Evolutionary conservation across 2,329 filamentous ascomycete genomes (phyloP).

Genomic region (Aspergillus eucalypticola): DNA sequence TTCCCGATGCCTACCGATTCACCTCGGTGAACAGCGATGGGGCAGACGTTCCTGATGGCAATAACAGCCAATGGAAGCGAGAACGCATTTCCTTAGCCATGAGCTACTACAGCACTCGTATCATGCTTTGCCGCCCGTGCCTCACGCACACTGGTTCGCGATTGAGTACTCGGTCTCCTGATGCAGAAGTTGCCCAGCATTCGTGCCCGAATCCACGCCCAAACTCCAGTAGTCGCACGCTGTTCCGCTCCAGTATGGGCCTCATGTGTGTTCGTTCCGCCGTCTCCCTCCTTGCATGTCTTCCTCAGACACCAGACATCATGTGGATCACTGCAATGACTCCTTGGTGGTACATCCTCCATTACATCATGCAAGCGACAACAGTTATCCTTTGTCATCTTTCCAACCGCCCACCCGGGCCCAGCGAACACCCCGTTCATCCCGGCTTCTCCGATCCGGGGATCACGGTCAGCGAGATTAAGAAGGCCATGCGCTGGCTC

Average conservation of each 20-base stretch:
- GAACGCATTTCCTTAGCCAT: conserved; percentile 42
- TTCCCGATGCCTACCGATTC: conserved; percentile 38
- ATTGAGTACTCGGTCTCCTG: background rate
- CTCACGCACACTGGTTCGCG: conserved; percentile 36
- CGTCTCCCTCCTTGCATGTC: conserved; percentile 36
- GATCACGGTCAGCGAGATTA: background rate
- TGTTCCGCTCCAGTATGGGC: conserved; percentile 29
- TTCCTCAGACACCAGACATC: conserved; percentile 39
- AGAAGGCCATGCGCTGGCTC: background rate
- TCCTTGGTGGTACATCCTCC: background rate
- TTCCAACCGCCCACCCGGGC: background rate
- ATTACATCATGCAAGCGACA: background rate
- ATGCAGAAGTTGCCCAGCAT: background rate
- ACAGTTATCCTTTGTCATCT: background rate
- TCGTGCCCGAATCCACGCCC: background rate
- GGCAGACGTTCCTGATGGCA: conserved; percentile 18
- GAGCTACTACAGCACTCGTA: conserved; percentile 44
- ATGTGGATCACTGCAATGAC: conserved; percentile 21
- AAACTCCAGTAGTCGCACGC: background rate
- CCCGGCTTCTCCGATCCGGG: background rate
- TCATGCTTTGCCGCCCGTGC: conserved; percentile 45
- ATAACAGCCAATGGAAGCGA: conserved; percentile 20
- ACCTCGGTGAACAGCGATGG: conserved; percentile 26
- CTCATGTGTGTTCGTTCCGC: conserved; percentile 42
- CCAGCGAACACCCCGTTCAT: background rate